These are phyloP conservation scores for Avena eriantha DNA, from an alignment of 176 grass and related monocot genomes.

Conservation along the genomic window DNA sequence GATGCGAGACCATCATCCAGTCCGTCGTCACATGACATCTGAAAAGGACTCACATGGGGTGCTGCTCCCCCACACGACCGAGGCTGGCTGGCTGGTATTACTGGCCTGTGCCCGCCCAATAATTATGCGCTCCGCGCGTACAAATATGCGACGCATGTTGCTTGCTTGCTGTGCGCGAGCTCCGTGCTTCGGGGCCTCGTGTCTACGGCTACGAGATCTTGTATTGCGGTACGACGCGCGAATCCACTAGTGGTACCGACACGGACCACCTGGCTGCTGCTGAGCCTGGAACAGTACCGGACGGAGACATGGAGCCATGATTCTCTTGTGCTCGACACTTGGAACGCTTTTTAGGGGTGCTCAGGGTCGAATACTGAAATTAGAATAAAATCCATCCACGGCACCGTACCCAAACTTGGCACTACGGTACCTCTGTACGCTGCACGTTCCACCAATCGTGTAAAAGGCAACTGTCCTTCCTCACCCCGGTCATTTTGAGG, in stretches of 20 bases:
- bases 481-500: no score
- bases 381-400: no score
- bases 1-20: neutral
- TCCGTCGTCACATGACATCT: slow-evolving; percentile 8
- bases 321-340: neutral
- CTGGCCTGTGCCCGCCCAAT: slow-evolving; percentile 1
- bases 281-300: neutral
- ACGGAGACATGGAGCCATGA: neutral
- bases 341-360: no score
- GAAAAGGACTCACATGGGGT: slow-evolving; percentile 31
- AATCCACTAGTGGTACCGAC: neutral
- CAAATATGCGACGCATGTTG: neutral
- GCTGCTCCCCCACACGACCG: neutral
- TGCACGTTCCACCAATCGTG: no score
- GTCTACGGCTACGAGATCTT: neutral
- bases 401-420: no score
- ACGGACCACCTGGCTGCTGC: neutral
- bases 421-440: no score
- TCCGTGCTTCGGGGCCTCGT: neutral
- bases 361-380: no score
- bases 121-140: slow-evolving; percentile 25
- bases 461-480: no score
- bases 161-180: neutral
- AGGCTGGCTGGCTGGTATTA: neutral
- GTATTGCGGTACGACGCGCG: neutral